Evolutionary conservation across 169 alveolate genomes (phyloP).

Genomic region (Theileria annulata): DNA sequence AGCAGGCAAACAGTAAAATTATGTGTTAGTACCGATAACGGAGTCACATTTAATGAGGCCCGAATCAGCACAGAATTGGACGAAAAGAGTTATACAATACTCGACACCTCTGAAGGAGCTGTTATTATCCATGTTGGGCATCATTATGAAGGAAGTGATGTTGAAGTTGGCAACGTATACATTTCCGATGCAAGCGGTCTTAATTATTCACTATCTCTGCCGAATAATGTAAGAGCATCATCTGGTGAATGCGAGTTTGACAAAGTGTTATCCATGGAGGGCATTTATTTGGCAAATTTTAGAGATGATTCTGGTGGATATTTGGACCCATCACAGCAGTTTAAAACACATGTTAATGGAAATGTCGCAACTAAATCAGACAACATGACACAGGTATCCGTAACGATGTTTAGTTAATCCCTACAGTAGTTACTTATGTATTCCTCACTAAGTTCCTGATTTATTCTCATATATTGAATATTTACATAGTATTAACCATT

Average conservation of each 20-base stretch:
- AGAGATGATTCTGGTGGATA: constrained; percentile 80
- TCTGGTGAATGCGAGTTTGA: constrained; percentile 95
- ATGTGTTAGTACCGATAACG: constrained; percentile 88
- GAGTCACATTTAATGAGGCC: constrained; percentile 82
- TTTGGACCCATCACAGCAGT: constrained; percentile 33
- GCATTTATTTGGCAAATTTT: constrained; percentile 94
- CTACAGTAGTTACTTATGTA: no score
- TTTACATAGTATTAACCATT: no score
- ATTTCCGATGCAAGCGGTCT: constrained; percentile 93
- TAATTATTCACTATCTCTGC: constrained; percentile 88
- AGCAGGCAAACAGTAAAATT: constrained; percentile 88
- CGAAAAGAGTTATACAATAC: constrained; percentile 91
- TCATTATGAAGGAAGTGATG: constrained; percentile 81
- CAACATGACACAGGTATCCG: constrained; percentile 49
- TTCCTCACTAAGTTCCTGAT: no score
- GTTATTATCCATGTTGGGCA: constrained; percentile 96
- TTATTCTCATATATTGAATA: no score
- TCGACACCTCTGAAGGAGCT: constrained; percentile 95
- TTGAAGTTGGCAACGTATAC: constrained; percentile 92
- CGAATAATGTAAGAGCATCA: constrained; percentile 87
- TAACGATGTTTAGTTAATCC: background rate
- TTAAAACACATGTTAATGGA: constrained; percentile 40
- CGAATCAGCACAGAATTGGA: constrained; percentile 89
- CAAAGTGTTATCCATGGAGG: constrained; percentile 92
- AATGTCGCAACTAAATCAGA: constrained; percentile 15